Conservation (phyloP, 768 basidiomycete species). For the Pulveroboletus frians region DNA sequence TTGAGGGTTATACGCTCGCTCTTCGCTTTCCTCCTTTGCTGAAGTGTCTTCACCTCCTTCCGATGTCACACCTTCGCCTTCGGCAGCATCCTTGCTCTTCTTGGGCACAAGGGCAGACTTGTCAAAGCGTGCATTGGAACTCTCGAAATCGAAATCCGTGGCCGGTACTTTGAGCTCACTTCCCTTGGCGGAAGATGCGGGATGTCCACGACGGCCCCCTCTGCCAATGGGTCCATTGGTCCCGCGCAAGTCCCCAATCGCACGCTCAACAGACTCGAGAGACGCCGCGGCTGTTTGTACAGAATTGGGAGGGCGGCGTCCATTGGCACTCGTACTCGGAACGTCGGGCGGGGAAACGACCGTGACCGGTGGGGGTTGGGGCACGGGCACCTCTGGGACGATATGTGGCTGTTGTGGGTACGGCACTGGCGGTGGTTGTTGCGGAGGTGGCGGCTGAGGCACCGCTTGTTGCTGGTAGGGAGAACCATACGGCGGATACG, state of each 20-base stretch:
- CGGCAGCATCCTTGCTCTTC: conserved; percentile 27
- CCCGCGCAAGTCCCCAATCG: conserved; percentile 46
- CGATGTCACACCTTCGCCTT: conserved; percentile 29
- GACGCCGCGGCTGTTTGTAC: conserved; percentile 72
- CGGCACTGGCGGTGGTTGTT: conserved; percentile 25
- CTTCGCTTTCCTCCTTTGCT: conserved; percentile 35
- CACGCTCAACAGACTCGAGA: conserved; percentile 64
- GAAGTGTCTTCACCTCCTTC: conserved; percentile 27
- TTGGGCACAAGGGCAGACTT: conserved; percentile 52
- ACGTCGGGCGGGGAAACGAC: conserved; percentile 23
- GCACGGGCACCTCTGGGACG: conserved; percentile 25
- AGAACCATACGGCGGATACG: conserved; percentile 27
- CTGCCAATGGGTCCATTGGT: conserved; percentile 34
- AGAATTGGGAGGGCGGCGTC: conserved; percentile 39
- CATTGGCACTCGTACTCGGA: conserved; percentile 22
- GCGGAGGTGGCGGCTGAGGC: conserved; percentile 29
- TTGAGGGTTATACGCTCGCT: conserved; percentile 64
- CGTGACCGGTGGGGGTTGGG: conserved; percentile 15
- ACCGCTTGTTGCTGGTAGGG: conserved; percentile 31
- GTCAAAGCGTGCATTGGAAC: conserved; percentile 76
- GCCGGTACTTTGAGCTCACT: conserved; percentile 53
- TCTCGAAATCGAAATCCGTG: conserved; percentile 79
- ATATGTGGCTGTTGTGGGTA: conserved; percentile 26
- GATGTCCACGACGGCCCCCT: conserved; percentile 35
- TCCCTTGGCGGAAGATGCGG: conserved; percentile 26